These are phyloP conservation scores for Barnettozyma pratensis DNA, from an alignment of 805 yeast genomes.

Conservation along the genomic window DNA sequence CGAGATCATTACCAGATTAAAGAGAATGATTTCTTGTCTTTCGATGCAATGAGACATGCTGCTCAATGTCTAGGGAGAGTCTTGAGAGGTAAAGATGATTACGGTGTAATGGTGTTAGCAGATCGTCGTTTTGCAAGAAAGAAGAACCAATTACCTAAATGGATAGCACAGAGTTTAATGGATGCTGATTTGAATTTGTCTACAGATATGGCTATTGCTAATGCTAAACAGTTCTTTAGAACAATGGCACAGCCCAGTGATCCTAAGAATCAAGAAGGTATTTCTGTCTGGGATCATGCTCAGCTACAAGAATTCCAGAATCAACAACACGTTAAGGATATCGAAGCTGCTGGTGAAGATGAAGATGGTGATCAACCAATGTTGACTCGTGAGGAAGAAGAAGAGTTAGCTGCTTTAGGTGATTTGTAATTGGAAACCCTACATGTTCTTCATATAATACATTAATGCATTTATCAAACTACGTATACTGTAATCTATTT, in stretches of 20 bases:
- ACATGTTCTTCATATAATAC: background rate
- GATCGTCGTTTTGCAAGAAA: slow-evolving; percentile 89
- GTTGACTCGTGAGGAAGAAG: slow-evolving; percentile 21
- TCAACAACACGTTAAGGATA: slow-evolving; percentile 33
- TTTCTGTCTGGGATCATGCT: slow-evolving; percentile 84
- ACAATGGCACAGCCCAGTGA: slow-evolving; percentile 92
- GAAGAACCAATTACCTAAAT: slow-evolving; percentile 84
- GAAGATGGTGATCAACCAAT: slow-evolving; percentile 25
- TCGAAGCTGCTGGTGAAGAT: slow-evolving; percentile 13
- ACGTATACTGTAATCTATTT: background rate
- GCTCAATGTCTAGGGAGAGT: slow-evolving; percentile 98
- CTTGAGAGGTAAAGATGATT: slow-evolving; percentile 95
- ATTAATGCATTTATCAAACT: background rate
- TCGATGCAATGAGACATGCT: slow-evolving; percentile 99
- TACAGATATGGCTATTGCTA: slow-evolving; percentile 96
- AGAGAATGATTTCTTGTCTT: slow-evolving; percentile 91
- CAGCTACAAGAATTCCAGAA: slow-evolving; percentile 58
- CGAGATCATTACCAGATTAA: slow-evolving; percentile 89
- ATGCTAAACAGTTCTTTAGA: slow-evolving; percentile 86
- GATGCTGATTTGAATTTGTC: slow-evolving; percentile 91
- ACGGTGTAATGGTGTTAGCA: slow-evolving; percentile 97
- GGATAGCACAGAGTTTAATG: slow-evolving; percentile 91
- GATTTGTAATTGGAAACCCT: background rate
- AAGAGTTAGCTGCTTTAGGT: slow-evolving; percentile 19
- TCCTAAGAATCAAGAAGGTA: slow-evolving; percentile 87